These are phyloP conservation scores for Pugionium dolabratum DNA, from an alignment of 345 rosid species.

Conservation along the genomic window DNA sequence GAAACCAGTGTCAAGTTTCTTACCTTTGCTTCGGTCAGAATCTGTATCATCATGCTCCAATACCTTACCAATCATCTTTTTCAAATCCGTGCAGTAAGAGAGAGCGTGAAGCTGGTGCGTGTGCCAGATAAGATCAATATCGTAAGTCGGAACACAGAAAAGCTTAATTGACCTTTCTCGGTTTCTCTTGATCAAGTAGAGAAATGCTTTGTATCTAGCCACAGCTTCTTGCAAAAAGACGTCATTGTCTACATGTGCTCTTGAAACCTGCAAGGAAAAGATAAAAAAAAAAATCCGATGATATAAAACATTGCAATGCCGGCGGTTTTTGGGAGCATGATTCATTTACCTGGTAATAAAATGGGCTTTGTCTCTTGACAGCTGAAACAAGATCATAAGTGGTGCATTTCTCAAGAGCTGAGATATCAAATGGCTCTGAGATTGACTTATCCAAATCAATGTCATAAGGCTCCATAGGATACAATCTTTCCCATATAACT, in stretches of 20 bases:
- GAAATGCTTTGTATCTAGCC: constrained; percentile 90
- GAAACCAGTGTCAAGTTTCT: constrained; percentile 86
- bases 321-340: not conserved
- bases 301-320: not conserved
- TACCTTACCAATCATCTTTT: constrained; percentile 60
- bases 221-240: constrained; percentile 77
- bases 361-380: constrained; percentile 88
- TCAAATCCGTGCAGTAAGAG: constrained; percentile 71
- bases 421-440: constrained; percentile 35
- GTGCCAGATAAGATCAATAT: constrained; percentile 98
- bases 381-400: constrained; percentile 91
- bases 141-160: constrained; percentile 96
- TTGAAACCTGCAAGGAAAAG: constrained; percentile 57
- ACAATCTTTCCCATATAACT: constrained; percentile 64
- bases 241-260: constrained; percentile 61
- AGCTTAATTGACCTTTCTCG: constrained; percentile 59
- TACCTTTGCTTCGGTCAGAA: constrained; percentile 85
- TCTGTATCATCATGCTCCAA: constrained; percentile 94
- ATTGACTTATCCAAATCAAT: constrained; percentile 46
- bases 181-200: constrained; percentile 80
- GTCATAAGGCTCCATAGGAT: constrained; percentile 70
- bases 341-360: constrained; percentile 69
- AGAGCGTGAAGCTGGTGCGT: constrained; percentile 89
- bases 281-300: constrained; percentile 1
- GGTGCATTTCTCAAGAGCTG: constrained; percentile 56